Conservation (phyloP, 2,329 filamentous ascomycete genomes). For the Neofusicoccum cordaticola region DNA sequence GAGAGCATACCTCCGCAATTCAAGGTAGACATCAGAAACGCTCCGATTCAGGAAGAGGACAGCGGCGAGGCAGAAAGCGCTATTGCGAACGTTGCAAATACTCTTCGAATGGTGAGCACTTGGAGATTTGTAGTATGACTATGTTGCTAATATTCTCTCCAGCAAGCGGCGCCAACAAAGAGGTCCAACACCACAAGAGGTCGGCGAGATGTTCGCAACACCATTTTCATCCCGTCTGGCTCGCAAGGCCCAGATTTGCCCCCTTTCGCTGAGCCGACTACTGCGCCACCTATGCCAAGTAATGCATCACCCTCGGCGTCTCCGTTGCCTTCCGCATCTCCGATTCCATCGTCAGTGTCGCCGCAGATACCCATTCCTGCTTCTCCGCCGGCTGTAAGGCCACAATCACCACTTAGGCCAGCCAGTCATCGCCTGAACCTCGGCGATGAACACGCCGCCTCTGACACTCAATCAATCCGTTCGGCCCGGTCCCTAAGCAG, state of each 20-base stretch:
- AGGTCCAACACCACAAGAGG: constrained; percentile 74
- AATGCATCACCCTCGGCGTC: not conserved
- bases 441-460: constrained; percentile 60
- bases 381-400: constrained; percentile 18
- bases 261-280: constrained; percentile 18
- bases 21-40: constrained; percentile 76
- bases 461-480: constrained; percentile 87
- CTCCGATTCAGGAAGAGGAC: constrained; percentile 74
- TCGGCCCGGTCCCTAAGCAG: constrained; percentile 78
- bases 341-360: constrained; percentile 20
- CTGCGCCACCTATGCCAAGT: constrained; percentile 22
- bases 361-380: constrained; percentile 10
- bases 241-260: constrained; percentile 16
- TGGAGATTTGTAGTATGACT: constrained; percentile 16
- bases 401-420: constrained; percentile 22
- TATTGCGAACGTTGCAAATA: constrained; percentile 71
- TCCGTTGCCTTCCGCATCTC: constrained; percentile 22
- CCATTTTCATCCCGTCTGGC: constrained; percentile 63
- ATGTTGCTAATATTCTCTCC: constrained; percentile 31
- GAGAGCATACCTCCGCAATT: constrained; percentile 52
- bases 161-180: constrained; percentile 55
- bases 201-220: constrained; percentile 87
- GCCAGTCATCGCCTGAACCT: constrained; percentile 22
- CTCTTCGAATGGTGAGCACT: constrained; percentile 56
- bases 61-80: constrained; percentile 71